Conservation (phyloP, 2,329 filamentous ascomycete species). For the Tolypocladium endophyticum region DNA sequence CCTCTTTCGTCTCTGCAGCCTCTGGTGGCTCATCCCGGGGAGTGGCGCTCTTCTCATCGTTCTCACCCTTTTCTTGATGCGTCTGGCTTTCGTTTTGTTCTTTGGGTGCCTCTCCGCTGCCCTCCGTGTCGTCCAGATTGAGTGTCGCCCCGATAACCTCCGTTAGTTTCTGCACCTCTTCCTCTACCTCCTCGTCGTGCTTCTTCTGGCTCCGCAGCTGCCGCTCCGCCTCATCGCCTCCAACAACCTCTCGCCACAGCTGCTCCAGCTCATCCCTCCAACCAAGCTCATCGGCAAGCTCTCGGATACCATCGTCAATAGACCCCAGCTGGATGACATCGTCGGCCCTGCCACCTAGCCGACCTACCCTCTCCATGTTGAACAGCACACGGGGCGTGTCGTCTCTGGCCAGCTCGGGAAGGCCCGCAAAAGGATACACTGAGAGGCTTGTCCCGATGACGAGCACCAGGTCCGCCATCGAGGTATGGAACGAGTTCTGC, state of each 20-base stretch:
- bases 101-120: neutral
- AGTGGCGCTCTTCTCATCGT: neutral
- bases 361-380: conserved; percentile 76
- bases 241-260: conserved; percentile 60
- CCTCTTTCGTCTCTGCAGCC: neutral
- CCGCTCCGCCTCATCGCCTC: conserved; percentile 44
- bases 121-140: conserved; percentile 14
- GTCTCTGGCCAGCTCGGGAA: conserved; percentile 55
- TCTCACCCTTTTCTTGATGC: neutral
- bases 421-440: conserved; percentile 79
- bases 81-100: neutral
- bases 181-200: conserved; percentile 23
- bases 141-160: conserved; percentile 23
- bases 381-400: conserved; percentile 70
- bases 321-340: conserved; percentile 77
- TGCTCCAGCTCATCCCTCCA: conserved; percentile 77
- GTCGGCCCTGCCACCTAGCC: conserved; percentile 64
- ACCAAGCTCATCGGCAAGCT: conserved; percentile 68
- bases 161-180: conserved; percentile 31
- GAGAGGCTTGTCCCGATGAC: conserved; percentile 81
- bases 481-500: conserved; percentile 32
- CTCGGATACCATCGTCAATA: conserved; percentile 72
- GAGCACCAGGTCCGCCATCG: conserved; percentile 64
- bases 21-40: neutral
- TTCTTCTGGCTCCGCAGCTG: conserved; percentile 26